Percentiles rank a stretch among this genome's conserved stretches.
Evolutionary conservation across 257 asterid species (phyloP).

Genomic region (Solanum bulbocastanum): DNA sequence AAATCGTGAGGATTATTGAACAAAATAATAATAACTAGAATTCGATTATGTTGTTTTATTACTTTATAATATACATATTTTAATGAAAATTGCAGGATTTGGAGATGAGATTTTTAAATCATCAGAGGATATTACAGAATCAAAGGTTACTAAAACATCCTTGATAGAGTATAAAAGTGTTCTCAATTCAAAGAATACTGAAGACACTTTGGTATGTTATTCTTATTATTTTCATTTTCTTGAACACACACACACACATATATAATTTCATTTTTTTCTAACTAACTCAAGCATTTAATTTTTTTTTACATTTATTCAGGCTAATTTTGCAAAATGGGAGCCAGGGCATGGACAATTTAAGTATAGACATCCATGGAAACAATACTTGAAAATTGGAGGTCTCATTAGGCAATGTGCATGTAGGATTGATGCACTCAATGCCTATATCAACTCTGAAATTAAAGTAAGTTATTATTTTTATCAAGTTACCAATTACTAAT

Average conservation of each 20-base stretch:
- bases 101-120: constrained; percentile 32
- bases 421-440: constrained; percentile 43
- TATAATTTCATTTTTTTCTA: neutral
- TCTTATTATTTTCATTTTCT: neutral
- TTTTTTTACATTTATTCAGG: constrained; percentile 19
- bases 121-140: constrained; percentile 3
- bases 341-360: constrained; percentile 68
- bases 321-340: constrained; percentile 81
- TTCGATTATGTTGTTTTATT: neutral
- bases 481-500: neutral
- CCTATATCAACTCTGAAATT: constrained; percentile 34
- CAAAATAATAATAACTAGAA: neutral
- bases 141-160: constrained; percentile 8
- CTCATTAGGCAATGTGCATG: constrained; percentile 60
- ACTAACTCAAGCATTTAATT: neutral
- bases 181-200: constrained; percentile 52
- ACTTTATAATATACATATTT: neutral
- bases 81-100: constrained; percentile 21
- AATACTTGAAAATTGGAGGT: constrained; percentile 52
- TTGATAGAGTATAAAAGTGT: constrained; percentile 26
- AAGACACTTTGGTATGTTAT: constrained; percentile 54
- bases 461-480: constrained; percentile 15
- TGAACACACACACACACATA: neutral
- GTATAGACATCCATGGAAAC: constrained; percentile 79
- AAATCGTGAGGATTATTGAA: neutral